Evolutionary conservation across 2,329 filamentous ascomycete genomes (phyloP).

Genomic region (Paraphoma chrysanthemicola): DNA sequence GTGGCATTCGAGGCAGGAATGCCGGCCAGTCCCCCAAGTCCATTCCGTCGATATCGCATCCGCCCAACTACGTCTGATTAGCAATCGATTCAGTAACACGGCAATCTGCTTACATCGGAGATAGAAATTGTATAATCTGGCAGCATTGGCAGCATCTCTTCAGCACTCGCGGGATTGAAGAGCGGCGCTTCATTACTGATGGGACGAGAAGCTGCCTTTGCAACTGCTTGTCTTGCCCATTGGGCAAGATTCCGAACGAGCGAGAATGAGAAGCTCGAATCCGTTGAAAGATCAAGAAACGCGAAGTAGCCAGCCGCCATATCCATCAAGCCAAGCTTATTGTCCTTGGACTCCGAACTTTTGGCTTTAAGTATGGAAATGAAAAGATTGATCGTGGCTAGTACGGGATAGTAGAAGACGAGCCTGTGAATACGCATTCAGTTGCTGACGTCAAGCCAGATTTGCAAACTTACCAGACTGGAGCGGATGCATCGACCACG

Average conservation of each 20-base stretch:
- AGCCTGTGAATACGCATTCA: neutral
- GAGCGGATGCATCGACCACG: neutral
- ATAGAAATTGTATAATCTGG: neutral
- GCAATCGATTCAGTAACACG: neutral
- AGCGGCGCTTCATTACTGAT: too few species aligned
- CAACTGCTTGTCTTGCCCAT: neutral
- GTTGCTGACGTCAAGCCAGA: too few species aligned
- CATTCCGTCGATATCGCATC: neutral
- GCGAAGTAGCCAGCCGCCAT: constrained; percentile 1
- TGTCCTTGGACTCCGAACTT: neutral
- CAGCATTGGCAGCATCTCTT: neutral
- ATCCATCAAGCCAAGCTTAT: neutral
- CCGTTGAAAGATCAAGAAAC: neutral
- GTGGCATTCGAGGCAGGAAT: neutral
- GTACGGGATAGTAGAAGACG: constrained; percentile 4
- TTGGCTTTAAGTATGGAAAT: neutral
- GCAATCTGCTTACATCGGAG: neutral
- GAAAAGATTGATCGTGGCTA: constrained; percentile 5
- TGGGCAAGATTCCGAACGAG: neutral
- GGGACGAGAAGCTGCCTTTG: neutral
- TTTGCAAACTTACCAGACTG: neutral
- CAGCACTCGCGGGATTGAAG: too few species aligned
- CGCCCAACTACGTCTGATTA: neutral
- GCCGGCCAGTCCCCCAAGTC: neutral
- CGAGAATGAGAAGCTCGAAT: neutral